These are phyloP conservation scores for Nicotiana undulata DNA, from an alignment of 257 asterid genomes.

Conservation along the genomic window DNA sequence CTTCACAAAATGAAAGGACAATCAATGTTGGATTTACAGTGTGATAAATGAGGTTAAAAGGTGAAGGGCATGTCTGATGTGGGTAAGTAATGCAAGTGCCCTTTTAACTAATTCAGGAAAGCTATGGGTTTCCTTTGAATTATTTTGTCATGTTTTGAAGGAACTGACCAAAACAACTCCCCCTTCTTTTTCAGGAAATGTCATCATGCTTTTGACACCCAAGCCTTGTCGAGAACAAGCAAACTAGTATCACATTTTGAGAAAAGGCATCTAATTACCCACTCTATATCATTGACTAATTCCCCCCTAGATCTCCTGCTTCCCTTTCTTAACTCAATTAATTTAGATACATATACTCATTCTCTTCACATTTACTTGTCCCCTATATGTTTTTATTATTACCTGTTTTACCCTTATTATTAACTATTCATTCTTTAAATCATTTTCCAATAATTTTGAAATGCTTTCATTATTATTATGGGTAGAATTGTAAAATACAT, in stretches of 20 bases:
- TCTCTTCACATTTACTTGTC: too few relatives aligned
- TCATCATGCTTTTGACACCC: slow-evolving; percentile 59
- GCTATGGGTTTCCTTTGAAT: neutral
- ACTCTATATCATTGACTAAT: neutral
- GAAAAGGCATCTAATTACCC: slow-evolving; percentile 35
- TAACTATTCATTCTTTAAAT: too few relatives aligned
- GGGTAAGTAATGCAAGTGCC: neutral
- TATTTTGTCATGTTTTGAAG: neutral
- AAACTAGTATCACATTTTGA: slow-evolving; percentile 45
- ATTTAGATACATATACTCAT: too few relatives aligned
- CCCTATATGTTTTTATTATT: too few relatives aligned
- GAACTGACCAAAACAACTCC: slow-evolving; percentile 20
- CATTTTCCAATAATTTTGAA: too few relatives aligned
- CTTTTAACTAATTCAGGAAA: neutral
- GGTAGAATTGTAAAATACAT: too few relatives aligned
- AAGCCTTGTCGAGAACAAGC: slow-evolving; percentile 77
- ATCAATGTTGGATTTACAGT: neutral
- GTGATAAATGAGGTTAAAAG: neutral
- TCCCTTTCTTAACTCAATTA: too few relatives aligned
- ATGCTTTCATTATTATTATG: too few relatives aligned
- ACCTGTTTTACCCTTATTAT: too few relatives aligned
- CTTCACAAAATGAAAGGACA: neutral
- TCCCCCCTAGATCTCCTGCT: too few relatives aligned
- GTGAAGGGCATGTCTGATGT: neutral
- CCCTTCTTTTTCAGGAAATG: slow-evolving; percentile 33